Evolutionary conservation across 2,329 filamentous ascomycete genomes (phyloP), one percentile per base, ranked within the genome.

Genomic region (Pestalotiopsis sp.): DNA sequence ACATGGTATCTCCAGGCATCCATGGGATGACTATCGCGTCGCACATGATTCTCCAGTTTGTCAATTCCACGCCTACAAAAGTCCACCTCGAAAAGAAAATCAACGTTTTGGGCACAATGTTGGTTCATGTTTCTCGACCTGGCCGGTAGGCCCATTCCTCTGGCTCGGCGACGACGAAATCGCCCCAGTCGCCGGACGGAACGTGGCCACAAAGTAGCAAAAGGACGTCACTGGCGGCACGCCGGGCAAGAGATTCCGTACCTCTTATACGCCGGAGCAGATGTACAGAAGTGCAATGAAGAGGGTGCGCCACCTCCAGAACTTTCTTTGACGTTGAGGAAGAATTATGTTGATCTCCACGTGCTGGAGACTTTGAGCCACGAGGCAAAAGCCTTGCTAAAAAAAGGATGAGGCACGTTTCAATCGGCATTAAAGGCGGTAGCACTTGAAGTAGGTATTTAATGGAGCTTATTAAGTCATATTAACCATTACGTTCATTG

Each of bases 171-270:
- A 49, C 2, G 41, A 49, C 41, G 41, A 0, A 17, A 17, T 49
- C 4, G 2, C 13, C 13, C 39, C 3, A 41, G 39, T 41, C 5
- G 56, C 27, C 14, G 49, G 64, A 2, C 4, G 4, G 17, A 66
- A 66, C 27, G 59, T 49, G n/a, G 64, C 64, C 64, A 66, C 17
- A 49, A 66, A n/a, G 6, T 66, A 11, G 49, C 64, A 6, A 59
- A 66, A 31, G 49, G 64, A 2, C 25, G 3, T 2, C 11, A 41
- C 3, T 66, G 64, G 64, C 57, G 64, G 64, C 64, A 66, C 2
- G 64, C 57, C 3, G 49, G 13, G 12, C 49, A 58, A 20, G 64
- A 14, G 0, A 13, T 66, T 1, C 64, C 25, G 41, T 66, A 39
- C 14, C 9, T 66, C 13, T 13, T 66, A 59, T 9, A 11, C 11